Evolutionary conservation across 331 rosid genomes (phyloP), one percentile per base, ranked within the genome.

Genomic region (Cydonia oblonga): DNA sequence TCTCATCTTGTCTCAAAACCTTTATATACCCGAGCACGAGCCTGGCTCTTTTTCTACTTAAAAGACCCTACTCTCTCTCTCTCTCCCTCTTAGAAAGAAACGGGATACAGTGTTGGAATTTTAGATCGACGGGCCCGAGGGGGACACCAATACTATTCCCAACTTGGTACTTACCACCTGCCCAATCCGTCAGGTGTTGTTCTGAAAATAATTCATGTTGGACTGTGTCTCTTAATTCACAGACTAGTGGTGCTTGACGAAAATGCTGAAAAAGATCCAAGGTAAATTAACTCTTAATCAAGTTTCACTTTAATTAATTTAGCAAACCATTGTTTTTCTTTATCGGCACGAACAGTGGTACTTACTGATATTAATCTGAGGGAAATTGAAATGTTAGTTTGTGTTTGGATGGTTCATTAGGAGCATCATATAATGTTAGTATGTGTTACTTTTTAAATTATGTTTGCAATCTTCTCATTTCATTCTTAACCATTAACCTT

Each of bases 361-460:
- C 42, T 1, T 10, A 9, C 54, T 18, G 26, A 54, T 53, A 56
- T 26, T 3, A 24, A 14, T 6, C 33, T 1, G 33, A 6, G 20
- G 0, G 65, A 60, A 14, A 60, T 60, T 26, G 65, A 60, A 60
- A 15, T 60, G 20, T 60, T 26, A 25, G 65, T 60, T 59, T 23
- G 65, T 60, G 35, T 26, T 60, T 60, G 65, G 30, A 25, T 26
- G 24, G 24, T 16, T 24, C 11, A 6, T 51, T 35, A 79, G 83
- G 76, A 29, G 63, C 76, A 12, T 53, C 78, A 2, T 79, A 74
- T 26, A 22, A 56, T 56, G 56, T 35, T 35, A 35, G 42, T 35
- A 35, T 35, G 42, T 35, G 42, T 35, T 35, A 35, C 53, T 5
- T 46, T 46, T 46, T 46, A 16, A 46, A 15, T 46, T 14, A 2